A percentile compares a stretch with the other conserved stretches of the same genome.
Evolutionary conservation across 2,329 filamentous ascomycete species (phyloP).

Genomic region (Phyllosticta citrichinensis): DNA sequence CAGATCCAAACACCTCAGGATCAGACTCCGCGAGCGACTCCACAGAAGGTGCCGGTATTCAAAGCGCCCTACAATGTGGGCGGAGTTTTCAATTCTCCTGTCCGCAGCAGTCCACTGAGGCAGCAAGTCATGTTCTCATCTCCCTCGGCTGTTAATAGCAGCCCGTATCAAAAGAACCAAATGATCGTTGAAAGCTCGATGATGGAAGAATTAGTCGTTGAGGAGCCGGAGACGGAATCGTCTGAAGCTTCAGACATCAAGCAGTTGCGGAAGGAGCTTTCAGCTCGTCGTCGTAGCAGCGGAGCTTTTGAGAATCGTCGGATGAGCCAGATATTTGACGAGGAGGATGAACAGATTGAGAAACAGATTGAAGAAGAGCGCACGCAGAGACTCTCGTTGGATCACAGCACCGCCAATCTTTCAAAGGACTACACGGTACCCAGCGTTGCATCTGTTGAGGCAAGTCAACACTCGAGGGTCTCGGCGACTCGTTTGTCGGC

Average conservation of each 20-base stretch:
- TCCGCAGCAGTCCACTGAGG: constrained; percentile 6
- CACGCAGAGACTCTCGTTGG: background rate
- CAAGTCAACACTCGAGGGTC: background rate
- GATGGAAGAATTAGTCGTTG: background rate
- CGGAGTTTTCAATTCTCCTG: background rate
- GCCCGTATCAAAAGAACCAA: constrained; percentile 3
- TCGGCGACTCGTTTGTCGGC: background rate
- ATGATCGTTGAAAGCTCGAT: constrained; percentile 6
- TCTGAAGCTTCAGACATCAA: background rate
- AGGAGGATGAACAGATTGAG: constrained; percentile 2
- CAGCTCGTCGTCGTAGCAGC: background rate
- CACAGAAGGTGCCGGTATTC: background rate
- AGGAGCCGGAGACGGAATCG: background rate
- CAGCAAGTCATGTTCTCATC: constrained; percentile 7
- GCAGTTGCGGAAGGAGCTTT: background rate
- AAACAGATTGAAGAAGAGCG: constrained; percentile 4
- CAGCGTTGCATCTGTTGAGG: background rate
- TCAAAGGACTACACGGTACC: background rate
- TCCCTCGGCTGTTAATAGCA: constrained; percentile 5
- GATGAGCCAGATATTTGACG: background rate
- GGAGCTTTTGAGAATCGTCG: background rate
- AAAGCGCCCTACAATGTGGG: constrained; percentile 7
- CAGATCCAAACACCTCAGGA: constrained; percentile 13
- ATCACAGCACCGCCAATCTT: background rate
- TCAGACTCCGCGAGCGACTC: constrained; percentile 15